phyloP scores from a whole-genome alignment of 2,329 filamentous ascomycete genomes.

The Ustulina deusta region DNA sequence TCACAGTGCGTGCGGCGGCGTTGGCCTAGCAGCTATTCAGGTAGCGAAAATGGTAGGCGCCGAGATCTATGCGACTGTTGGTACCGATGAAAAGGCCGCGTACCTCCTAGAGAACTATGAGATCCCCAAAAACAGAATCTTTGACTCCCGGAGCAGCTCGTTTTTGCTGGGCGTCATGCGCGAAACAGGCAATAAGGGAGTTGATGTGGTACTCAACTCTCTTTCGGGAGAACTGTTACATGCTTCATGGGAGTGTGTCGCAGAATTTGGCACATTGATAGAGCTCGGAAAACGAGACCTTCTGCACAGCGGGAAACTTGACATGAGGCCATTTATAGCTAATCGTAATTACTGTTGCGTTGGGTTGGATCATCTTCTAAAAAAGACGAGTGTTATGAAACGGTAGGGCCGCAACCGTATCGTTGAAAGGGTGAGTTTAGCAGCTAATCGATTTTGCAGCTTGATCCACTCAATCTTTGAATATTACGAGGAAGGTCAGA shows the following conservation, averaged over 20 bases:
- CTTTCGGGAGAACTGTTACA: slow-evolving; percentile 57
- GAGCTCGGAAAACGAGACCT: slow-evolving; percentile 62
- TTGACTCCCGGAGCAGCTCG: slow-evolving; percentile 38
- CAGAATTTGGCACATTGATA: slow-evolving; percentile 58
- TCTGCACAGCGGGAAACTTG: slow-evolving; percentile 54
- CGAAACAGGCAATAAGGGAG: slow-evolving; percentile 38
- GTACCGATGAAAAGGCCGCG: slow-evolving; percentile 38
- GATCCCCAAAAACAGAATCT: slow-evolving; percentile 40
- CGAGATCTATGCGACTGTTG: slow-evolving; percentile 41
- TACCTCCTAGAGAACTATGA: slow-evolving; percentile 37
- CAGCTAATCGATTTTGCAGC: background rate
- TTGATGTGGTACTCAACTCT: slow-evolving; percentile 55
- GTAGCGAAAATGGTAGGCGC: slow-evolving; percentile 39
- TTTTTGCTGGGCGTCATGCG: slow-evolving; percentile 40
- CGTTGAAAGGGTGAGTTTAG: background rate
- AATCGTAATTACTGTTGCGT: slow-evolving; percentile 53
- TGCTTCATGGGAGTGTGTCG: slow-evolving; percentile 59
- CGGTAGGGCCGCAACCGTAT: background rate
- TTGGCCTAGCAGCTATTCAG: slow-evolving; percentile 43
- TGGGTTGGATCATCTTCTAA: background rate
- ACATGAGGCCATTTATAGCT: slow-evolving; percentile 59
- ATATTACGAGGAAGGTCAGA: background rate
- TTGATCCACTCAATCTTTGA: background rate
- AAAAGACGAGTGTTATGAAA: background rate
- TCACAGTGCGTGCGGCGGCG: slow-evolving; percentile 43